Evolutionary conservation across 2,329 filamentous ascomycete genomes (phyloP), one percentile per base, ranked within the genome.

Genomic region (Ophiostoma angusticollis): DNA sequence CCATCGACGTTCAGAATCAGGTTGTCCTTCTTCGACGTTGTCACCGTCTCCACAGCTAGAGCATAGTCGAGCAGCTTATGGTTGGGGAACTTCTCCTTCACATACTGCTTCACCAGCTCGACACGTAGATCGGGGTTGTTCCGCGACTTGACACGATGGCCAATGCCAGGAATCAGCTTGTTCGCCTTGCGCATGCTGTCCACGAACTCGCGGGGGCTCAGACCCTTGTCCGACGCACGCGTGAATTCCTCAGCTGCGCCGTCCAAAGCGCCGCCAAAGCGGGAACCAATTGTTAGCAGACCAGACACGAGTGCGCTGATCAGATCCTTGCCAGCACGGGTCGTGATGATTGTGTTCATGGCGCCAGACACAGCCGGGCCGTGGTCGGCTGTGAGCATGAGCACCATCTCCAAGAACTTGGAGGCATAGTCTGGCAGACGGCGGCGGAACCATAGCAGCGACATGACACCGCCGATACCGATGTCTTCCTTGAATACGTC

Each of bases 341-440:
- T 98, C 47, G 91, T 98, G 62, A 98, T 96, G 63, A 98, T 98
- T 61, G 91, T 98, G 80, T 98, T 98, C 91, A 98, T 98, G 63
- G 91, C 91, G 75, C 91, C 91, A 54, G 91, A 98, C 54, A 98
- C 91, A 54, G 91, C 91, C 39, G 91, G 91, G 66, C 91, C 91
- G 78, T 98, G 91, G 60, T 98, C 91, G 54, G 91, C 91, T 58
- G 91, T 98, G 58, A 98, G 78, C 91, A 98, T 98, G 63, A 98
- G 89, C 50, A 98, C 91, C 91, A 98, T 98, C 74, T 98, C 91
- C 53, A 98, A 70, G 75, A 98, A 98, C 70, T 93, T 93, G 74
- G 85, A 93, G 57, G 91, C 91, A 62, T 95, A 96, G 58, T 81
- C 71, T 48, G 91, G 91, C 47, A 98, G 82, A 59, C 91, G 84